Evolutionary conservation across 176 grass and related monocot genomes (phyloP), one percentile per base, ranked within the genome.

Genomic region (Paspalum notatum): DNA sequence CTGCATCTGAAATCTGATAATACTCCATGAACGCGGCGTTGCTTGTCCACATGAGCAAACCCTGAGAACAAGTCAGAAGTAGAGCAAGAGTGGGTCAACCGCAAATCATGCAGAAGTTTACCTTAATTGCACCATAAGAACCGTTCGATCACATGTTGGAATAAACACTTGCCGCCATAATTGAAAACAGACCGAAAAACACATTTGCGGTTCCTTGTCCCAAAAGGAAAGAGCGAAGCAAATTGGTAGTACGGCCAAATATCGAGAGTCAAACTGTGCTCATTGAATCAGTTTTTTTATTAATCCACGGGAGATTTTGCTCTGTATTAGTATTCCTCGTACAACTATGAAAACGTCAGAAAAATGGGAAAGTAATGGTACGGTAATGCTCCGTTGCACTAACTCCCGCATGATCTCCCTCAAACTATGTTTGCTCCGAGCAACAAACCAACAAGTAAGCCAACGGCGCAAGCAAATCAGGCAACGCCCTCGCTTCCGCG

Each of bases 21-120:
- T 12, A 69, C 58, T 44, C 73, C 73, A 53, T 25, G 14, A n/a
- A 90, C 43, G 73, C 78, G 73, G 0, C 39, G 83, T 43, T 85
- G 88, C 51, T 86, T 90, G 32, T 72, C 78, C 51, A 82, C 88
- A 53, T 78, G 88, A 72, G 44, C 17, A 86, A 77, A 77, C n/a
- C 87, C 87, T 85, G 65, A 21, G 26, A 2, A 65, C 2, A 56
- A 72, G 41, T 18, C 21, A 68, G 44, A 55, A 76, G 46, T 43
- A 84, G 15, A 62, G 7, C 38, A 70, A 9, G 70, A 67, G 60
- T 0, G 41, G 9, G 66, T 89, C 83, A 82, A 66, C 66, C 60
- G 21, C 20, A 89, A 24, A 85, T 61, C 27, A 85, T 76, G 12
- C 13, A 26, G 22, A 45, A 0, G 60, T 57, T 38, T 60, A 46